Percentiles rank a stretch among this genome's conserved stretches.
Evolutionary conservation across 768 basidiomycete genomes (phyloP).

Genomic region (Lentinula boryana): DNA sequence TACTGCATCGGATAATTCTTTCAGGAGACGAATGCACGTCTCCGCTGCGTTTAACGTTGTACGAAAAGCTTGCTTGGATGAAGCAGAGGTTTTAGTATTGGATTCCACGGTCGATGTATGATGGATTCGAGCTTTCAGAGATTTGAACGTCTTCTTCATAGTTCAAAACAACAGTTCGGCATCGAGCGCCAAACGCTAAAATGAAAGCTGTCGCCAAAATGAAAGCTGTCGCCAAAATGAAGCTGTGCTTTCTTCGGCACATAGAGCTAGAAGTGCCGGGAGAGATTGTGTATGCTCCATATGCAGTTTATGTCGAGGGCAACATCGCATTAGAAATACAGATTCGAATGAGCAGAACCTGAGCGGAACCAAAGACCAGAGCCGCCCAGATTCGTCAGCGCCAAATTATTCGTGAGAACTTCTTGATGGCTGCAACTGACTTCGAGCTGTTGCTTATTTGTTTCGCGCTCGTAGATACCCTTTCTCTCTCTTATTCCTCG

Average conservation of each 20-base stretch:
- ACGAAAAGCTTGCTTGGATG: neutral
- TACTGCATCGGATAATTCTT: neutral
- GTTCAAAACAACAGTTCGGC: no score
- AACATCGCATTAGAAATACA: neutral
- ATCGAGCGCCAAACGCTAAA: no score
- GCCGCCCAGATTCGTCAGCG: neutral
- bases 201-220: no score
- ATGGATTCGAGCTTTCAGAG: neutral
- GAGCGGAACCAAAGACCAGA: neutral
- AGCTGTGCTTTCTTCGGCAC: no score
- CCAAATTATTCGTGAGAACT: neutral
- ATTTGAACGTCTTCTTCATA: neutral
- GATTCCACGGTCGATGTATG: neutral
- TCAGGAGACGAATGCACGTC: neutral
- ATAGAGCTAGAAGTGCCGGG: no score
- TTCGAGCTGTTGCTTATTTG: neutral
- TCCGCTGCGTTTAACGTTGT: neutral
- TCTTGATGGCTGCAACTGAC: neutral
- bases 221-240: no score
- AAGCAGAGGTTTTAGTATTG: neutral
- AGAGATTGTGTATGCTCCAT: no score
- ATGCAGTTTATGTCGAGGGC: no score
- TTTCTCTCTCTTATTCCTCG: neutral
- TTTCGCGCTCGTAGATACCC: neutral
- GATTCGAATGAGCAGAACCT: neutral